Evolutionary conservation across 257 asterid genomes (phyloP).

Genomic region (Sherardia arvensis): DNA sequence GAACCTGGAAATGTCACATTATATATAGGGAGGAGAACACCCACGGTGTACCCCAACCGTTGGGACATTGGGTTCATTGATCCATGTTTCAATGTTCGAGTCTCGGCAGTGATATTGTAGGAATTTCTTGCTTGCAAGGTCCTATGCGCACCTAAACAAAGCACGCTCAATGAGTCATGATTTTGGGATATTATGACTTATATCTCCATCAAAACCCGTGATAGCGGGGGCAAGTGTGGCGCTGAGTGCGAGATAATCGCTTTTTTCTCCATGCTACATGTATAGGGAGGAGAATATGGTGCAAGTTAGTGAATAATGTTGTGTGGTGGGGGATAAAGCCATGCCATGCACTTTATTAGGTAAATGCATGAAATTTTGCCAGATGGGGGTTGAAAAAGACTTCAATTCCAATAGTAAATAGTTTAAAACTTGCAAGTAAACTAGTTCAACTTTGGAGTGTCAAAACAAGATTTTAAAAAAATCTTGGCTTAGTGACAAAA

Average conservation of each 20-base stretch:
- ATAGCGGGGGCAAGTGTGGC: no score
- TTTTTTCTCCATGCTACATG: no score
- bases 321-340: conserved; percentile 18
- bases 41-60: no score
- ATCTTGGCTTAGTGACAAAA: neutral
- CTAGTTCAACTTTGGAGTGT: neutral
- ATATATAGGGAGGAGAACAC: conserved; percentile 46
- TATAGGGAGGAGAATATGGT: conserved; percentile 32
- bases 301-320: neutral
- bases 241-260: no score
- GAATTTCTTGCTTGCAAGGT: no score
- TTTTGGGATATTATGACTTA: no score
- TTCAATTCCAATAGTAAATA: neutral
- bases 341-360: conserved; percentile 27
- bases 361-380: conserved; percentile 20
- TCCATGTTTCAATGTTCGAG: no score
- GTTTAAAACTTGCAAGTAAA: neutral
- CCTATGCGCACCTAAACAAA: no score
- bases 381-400: neutral
- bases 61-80: no score
- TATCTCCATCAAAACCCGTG: no score
- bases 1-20: conserved; percentile 12
- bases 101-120: no score
- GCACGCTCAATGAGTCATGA: no score
- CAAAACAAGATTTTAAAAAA: neutral